A percentile compares a stretch with the other conserved stretches of the same genome.
Conservation (phyloP, 2,329 filamentous ascomycete genomes). For the Colletotrichum liriopes region DNA sequence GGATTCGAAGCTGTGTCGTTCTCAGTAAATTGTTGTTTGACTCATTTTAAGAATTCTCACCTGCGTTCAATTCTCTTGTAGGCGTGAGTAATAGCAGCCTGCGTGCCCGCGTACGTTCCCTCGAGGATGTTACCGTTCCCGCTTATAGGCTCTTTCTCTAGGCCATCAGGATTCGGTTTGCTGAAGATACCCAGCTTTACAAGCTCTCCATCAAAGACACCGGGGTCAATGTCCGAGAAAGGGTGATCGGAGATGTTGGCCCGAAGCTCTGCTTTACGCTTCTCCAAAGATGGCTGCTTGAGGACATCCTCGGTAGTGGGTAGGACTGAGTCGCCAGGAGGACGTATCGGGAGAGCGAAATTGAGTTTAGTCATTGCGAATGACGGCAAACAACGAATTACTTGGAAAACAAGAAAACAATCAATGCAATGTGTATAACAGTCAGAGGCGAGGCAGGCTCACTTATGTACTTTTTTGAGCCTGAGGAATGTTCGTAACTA, state of each 20-base stretch:
- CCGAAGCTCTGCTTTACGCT: constrained; percentile 47
- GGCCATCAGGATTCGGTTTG: constrained; percentile 46
- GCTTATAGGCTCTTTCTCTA: constrained; percentile 43
- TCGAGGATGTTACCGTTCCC: constrained; percentile 50
- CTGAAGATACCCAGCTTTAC: constrained; percentile 50
- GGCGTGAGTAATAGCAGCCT: constrained; percentile 53
- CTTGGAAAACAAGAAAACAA: no score
- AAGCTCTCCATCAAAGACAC: constrained; percentile 53
- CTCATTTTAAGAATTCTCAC: constrained; percentile 43
- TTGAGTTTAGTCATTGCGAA: constrained; percentile 16
- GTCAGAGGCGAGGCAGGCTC: no score
- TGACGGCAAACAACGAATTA: background rate
- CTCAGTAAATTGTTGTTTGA: no score
- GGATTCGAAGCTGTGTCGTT: constrained; percentile 49
- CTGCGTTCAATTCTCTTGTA: constrained; percentile 54
- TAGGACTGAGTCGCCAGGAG: background rate
- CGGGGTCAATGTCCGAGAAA: constrained; percentile 53
- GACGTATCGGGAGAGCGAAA: background rate
- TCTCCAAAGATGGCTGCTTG: constrained; percentile 48
- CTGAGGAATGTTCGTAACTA: no score
- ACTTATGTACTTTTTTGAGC: no score
- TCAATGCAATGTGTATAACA: no score
- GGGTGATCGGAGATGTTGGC: constrained; percentile 48
- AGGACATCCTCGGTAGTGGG: constrained; percentile 45
- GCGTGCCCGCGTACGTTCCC: constrained; percentile 53